Percentiles rank a stretch among this genome's conserved stretches.
Conservation (phyloP, 768 basidiomycete species). For the Mrakia frigida region DNA sequence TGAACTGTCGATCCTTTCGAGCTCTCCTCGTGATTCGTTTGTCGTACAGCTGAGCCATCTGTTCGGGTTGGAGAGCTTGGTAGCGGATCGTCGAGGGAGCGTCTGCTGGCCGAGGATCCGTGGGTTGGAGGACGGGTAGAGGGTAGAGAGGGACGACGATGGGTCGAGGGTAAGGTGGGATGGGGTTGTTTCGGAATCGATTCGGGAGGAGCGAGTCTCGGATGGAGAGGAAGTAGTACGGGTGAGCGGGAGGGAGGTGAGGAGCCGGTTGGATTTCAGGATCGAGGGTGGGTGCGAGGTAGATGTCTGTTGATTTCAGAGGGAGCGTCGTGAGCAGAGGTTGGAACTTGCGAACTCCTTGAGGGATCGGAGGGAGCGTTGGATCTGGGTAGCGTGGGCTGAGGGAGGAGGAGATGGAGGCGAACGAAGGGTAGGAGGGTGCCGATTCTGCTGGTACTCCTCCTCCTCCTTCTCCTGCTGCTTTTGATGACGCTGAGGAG, state of each 20-base stretch:
- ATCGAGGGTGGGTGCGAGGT: slow-evolving; percentile 12
- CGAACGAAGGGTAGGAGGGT: not conserved
- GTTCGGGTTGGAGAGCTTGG: slow-evolving; percentile 21
- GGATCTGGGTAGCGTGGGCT: not conserved
- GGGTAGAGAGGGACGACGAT: slow-evolving; percentile 27
- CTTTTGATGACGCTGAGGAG: too few species aligned
- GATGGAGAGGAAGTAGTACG: slow-evolving; percentile 14
- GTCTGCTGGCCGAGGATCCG: not conserved
- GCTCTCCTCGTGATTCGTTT: not conserved
- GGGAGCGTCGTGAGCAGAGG: slow-evolving; percentile 1
- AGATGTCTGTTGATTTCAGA: slow-evolving; percentile 4
- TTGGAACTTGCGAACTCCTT: not conserved
- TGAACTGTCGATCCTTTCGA: not conserved
- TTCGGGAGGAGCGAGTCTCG: slow-evolving; percentile 20
- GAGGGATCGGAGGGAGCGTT: not conserved
- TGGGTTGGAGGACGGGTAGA: slow-evolving; percentile 14
- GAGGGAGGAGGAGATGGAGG: not conserved
- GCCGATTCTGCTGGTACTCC: not conserved
- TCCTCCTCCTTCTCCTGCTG: too few species aligned
- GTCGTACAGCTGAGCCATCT: slow-evolving; percentile 17
- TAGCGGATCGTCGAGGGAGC: slow-evolving; percentile 6
- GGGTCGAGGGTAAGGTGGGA: slow-evolving; percentile 18
- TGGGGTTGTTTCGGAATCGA: not conserved
- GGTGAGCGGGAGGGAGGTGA: slow-evolving; percentile 15
- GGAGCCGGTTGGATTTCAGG: slow-evolving; percentile 12